Conservation (phyloP, 208 protist species). For the Entamoeba invadens region DNA sequence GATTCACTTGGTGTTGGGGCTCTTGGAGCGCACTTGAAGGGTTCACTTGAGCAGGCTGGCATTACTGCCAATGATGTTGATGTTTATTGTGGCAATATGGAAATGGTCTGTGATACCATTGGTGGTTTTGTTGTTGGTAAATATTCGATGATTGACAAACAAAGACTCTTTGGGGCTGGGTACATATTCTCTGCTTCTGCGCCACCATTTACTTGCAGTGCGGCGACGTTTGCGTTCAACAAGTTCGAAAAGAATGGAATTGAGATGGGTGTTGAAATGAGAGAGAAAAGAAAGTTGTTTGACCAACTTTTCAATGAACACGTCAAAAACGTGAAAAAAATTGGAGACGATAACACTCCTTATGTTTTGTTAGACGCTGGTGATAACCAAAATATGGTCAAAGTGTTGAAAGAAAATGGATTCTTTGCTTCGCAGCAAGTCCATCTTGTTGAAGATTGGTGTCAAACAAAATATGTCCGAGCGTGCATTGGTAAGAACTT, state of each 20-base stretch:
- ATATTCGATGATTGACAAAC: slow-evolving; percentile 63
- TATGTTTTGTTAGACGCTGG: not conserved
- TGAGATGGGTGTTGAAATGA: not conserved
- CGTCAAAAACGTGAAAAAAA: not conserved
- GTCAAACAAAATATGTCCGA: not conserved
- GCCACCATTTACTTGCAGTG: slow-evolving; percentile 68
- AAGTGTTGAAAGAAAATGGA: not conserved
- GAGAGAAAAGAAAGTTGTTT: not conserved
- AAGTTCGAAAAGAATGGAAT: slow-evolving; percentile 13
- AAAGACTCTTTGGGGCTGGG: slow-evolving; percentile 64
- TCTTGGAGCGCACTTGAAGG: slow-evolving; percentile 70
- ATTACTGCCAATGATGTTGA: slow-evolving; percentile 55
- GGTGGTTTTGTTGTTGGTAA: slow-evolving; percentile 77
- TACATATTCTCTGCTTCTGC: slow-evolving; percentile 90
- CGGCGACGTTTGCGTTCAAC: slow-evolving; percentile 53
- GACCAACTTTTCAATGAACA: not conserved
- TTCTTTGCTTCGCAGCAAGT: not conserved
- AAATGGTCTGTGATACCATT: slow-evolving; percentile 58
- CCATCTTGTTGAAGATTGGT: not conserved
- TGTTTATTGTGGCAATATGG: slow-evolving; percentile 42
- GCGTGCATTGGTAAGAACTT: not conserved
- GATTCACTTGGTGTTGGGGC: slow-evolving; percentile 77
- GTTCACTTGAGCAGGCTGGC: slow-evolving; percentile 69
- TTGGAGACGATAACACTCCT: not conserved
- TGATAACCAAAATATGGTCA: not conserved